Conservation (phyloP, 2,329 filamentous ascomycete species). For the Ophiocordyceps camponoti-saundersi region DNA sequence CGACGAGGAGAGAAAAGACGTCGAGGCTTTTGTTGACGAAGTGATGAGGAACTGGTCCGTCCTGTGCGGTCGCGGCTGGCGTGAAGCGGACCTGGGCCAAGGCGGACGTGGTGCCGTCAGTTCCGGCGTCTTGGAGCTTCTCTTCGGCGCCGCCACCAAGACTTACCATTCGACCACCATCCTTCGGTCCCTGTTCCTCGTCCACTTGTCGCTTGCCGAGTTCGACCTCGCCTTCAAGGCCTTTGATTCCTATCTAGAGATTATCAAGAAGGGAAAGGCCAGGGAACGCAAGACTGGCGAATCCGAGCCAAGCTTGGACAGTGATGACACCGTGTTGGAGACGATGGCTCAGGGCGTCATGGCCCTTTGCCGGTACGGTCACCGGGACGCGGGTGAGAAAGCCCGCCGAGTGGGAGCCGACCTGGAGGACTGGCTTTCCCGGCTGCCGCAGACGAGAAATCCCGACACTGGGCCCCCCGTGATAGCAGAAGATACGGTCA, state of each 20-base stretch:
- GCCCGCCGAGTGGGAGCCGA: slow-evolving; percentile 53
- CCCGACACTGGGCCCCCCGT: slow-evolving; percentile 11
- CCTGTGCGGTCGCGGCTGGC: slow-evolving; percentile 65
- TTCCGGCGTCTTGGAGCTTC: slow-evolving; percentile 63
- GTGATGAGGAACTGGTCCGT: slow-evolving; percentile 76
- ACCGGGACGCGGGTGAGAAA: slow-evolving; percentile 57
- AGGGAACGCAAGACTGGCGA: slow-evolving; percentile 66
- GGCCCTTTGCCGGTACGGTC: slow-evolving; percentile 69
- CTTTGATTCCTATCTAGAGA: slow-evolving; percentile 80
- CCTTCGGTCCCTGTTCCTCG: slow-evolving; percentile 68
- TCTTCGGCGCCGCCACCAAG: slow-evolving; percentile 82
- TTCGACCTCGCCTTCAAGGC: slow-evolving; percentile 85
- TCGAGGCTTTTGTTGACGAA: slow-evolving; percentile 67
- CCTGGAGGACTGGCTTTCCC: slow-evolving; percentile 60
- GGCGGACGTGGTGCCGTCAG: slow-evolving; percentile 63
- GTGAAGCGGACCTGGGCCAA: slow-evolving; percentile 61
- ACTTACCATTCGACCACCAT: slow-evolving; percentile 91
- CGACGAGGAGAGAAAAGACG: slow-evolving; percentile 57
- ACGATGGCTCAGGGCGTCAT: slow-evolving; percentile 69
- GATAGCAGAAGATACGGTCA: slow-evolving; percentile 12
- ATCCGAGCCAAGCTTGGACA: slow-evolving; percentile 54
- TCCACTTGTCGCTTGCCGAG: slow-evolving; percentile 76
- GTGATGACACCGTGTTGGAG: slow-evolving; percentile 57
- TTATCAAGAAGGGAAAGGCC: slow-evolving; percentile 72
- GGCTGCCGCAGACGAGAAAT: slow-evolving; percentile 23